These are phyloP conservation scores for Beauveria asiatica DNA, from an alignment of 2,329 filamentous ascomycete species.

Conservation along the genomic window DNA sequence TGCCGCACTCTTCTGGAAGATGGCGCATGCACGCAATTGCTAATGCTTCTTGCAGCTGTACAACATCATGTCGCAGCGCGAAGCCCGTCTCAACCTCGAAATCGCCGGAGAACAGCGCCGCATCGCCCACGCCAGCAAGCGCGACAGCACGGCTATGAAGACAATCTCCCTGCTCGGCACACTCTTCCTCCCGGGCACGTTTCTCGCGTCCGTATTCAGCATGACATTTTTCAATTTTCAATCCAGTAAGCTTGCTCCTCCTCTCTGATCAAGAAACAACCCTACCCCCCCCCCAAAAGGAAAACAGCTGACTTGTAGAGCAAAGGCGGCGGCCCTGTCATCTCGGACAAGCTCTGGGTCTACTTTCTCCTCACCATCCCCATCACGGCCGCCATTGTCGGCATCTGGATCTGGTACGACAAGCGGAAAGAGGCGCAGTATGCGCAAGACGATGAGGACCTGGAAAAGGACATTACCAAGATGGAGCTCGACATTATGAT, in stretches of 20 bases:
- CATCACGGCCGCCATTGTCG: constrained; percentile 46
- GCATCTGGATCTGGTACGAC: constrained; percentile 47
- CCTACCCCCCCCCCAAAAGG: too few species aligned
- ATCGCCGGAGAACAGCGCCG: constrained; percentile 53
- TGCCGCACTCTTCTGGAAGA: constrained; percentile 18
- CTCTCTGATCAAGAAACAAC: constrained; percentile 10
- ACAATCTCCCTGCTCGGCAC: constrained; percentile 55
- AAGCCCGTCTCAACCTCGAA: constrained; percentile 54
- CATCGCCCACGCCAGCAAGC: constrained; percentile 51
- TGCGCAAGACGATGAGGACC: constrained; percentile 38
- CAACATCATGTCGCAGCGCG: constrained; percentile 58
- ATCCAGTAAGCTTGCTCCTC: constrained; percentile 24
- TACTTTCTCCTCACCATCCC: constrained; percentile 56
- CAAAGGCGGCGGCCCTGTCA: constrained; percentile 28
- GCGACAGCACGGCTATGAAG: constrained; percentile 58
- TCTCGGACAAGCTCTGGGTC: constrained; percentile 49
- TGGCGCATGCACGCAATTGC: neutral
- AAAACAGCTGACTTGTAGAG: neutral
- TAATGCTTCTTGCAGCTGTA: constrained; percentile 38
- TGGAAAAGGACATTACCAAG: constrained; percentile 45
- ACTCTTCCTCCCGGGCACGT: constrained; percentile 55
- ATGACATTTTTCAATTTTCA: constrained; percentile 61
- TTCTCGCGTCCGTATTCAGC: constrained; percentile 54
- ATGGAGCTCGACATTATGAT: constrained; percentile 52
- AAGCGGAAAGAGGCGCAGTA: constrained; percentile 40